phyloP scores from a whole-genome alignment of 2,329 filamentous ascomycete species.

The Myriangium duriaei region DNA sequence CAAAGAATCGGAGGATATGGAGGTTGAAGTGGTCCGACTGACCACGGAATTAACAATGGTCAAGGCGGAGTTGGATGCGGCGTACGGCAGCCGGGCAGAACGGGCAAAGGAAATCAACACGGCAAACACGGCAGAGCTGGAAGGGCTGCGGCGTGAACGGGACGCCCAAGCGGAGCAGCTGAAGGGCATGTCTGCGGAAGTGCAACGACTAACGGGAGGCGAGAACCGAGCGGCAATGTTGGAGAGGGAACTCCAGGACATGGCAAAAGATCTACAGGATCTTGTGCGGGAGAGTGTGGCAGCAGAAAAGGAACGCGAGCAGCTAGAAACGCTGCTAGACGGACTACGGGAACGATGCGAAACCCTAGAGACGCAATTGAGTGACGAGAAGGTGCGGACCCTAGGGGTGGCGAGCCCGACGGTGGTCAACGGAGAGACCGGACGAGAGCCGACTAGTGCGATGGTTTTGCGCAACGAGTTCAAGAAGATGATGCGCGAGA shows the following conservation, averaged over 20 bases:
- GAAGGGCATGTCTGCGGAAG: slow-evolving; percentile 23
- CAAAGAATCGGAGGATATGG: slow-evolving; percentile 31
- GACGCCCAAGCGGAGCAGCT: slow-evolving; percentile 28
- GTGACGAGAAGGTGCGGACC: slow-evolving; percentile 55
- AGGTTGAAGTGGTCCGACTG: slow-evolving; percentile 51
- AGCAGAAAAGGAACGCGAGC: slow-evolving; percentile 57
- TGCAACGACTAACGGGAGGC: slow-evolving; percentile 15
- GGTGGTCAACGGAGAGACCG: slow-evolving; percentile 20
- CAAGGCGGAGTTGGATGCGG: slow-evolving; percentile 80
- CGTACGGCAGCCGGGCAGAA: slow-evolving; percentile 68
- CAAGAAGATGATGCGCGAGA: slow-evolving; percentile 70
- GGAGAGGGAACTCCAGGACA: slow-evolving; percentile 53
- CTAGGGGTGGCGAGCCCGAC: slow-evolving; percentile 48
- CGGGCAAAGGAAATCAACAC: slow-evolving; percentile 53
- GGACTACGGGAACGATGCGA: slow-evolving; percentile 51
- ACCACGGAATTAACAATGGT: slow-evolving; percentile 80
- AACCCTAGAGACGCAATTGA: slow-evolving; percentile 48
- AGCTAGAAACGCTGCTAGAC: slow-evolving; percentile 52
- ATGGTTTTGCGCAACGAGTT: slow-evolving; percentile 61
- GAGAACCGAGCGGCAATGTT: slow-evolving; percentile 31
- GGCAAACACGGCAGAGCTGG: slow-evolving; percentile 31
- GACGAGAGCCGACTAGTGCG: slow-evolving; percentile 49
- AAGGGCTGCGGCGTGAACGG: slow-evolving; percentile 27
- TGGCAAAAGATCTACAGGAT: slow-evolving; percentile 56
- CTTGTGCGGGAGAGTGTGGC: slow-evolving; percentile 59